phyloP scores from a whole-genome alignment of 352 stramenopile genomes.

The Elongisporangium prolatum region DNA sequence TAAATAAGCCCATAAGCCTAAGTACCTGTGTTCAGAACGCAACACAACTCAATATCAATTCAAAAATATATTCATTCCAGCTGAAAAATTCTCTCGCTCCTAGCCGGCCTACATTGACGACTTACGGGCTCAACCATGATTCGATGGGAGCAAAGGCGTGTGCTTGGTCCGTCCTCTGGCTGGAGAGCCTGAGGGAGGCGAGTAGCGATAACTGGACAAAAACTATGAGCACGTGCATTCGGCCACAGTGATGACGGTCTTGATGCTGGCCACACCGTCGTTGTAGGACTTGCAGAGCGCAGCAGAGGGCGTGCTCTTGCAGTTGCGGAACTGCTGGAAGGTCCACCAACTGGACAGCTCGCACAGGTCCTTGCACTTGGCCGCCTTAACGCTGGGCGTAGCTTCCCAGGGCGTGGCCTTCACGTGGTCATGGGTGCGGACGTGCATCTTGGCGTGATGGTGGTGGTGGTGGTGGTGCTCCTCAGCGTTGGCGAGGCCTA shows the following conservation, averaged over 20 bases:
- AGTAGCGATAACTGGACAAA: not conserved
- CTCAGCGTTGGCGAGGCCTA: not conserved
- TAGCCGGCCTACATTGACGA: not conserved
- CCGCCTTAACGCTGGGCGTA: slow-evolving; percentile 27
- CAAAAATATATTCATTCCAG: not conserved
- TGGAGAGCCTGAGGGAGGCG: not conserved
- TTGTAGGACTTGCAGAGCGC: slow-evolving; percentile 54
- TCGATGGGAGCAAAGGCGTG: not conserved
- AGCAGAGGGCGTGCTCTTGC: slow-evolving; percentile 34
- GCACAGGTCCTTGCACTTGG: slow-evolving; percentile 64
- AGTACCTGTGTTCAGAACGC: not conserved
- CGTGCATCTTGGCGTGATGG: not conserved
- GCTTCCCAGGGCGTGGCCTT: slow-evolving; percentile 71
- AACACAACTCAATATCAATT: not conserved
- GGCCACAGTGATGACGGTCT: slow-evolving; percentile 48
- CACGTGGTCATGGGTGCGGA: slow-evolving; percentile 9
- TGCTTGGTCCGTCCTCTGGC: not conserved
- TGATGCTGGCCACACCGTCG: slow-evolving; percentile 30
- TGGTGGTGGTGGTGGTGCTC: not conserved
- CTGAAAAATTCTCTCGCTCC: not conserved
- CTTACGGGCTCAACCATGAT: not conserved
- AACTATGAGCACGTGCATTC: slow-evolving; percentile 37
- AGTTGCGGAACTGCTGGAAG: slow-evolving; percentile 59
- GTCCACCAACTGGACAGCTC: slow-evolving; percentile 48
- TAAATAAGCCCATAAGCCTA: not conserved